Conservation (phyloP, 805 yeast species). For the Lachancea nothofagi region DNA sequence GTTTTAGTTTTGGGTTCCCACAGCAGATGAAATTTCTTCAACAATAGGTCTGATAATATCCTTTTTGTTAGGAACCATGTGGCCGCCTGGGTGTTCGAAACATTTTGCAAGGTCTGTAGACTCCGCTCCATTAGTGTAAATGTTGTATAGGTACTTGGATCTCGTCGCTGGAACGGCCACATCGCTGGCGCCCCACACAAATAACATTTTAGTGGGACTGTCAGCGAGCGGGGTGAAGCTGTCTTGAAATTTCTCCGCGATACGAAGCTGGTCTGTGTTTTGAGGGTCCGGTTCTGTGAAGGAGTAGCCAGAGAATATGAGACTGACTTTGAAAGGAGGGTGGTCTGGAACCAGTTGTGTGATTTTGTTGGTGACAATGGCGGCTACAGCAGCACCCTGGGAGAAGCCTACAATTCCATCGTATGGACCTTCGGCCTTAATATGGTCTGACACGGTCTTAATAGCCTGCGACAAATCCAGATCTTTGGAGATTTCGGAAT, state of each 20-base stretch:
- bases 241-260: slow-evolving; percentile 34
- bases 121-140: slow-evolving; percentile 39
- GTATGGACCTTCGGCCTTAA: slow-evolving; percentile 69
- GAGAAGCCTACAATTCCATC: slow-evolving; percentile 88
- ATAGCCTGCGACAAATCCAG: slow-evolving; percentile 49
- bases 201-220: slow-evolving; percentile 47
- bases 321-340: slow-evolving; percentile 57
- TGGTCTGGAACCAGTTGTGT: slow-evolving; percentile 45
- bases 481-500: slow-evolving; percentile 42
- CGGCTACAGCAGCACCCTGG: slow-evolving; percentile 89
- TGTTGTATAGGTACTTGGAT: slow-evolving; percentile 52
- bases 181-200: slow-evolving; percentile 81
- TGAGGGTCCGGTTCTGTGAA: slow-evolving; percentile 40
- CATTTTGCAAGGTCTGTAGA: slow-evolving; percentile 37
- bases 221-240: slow-evolving; percentile 31
- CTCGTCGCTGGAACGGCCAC: slow-evolving; percentile 76
- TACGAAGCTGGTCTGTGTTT: slow-evolving; percentile 30
- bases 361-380: slow-evolving; percentile 58
- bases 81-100: slow-evolving; percentile 92
- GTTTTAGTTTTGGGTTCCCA: no score
- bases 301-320: slow-evolving; percentile 67
- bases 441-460: slow-evolving; percentile 42
- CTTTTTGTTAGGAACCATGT: slow-evolving; percentile 88
- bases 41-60: slow-evolving; percentile 41
- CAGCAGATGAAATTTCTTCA: slow-evolving; percentile 29